Evolutionary conservation across 768 basidiomycete species (phyloP).

Genomic region (Auricularia auricula-judae): DNA sequence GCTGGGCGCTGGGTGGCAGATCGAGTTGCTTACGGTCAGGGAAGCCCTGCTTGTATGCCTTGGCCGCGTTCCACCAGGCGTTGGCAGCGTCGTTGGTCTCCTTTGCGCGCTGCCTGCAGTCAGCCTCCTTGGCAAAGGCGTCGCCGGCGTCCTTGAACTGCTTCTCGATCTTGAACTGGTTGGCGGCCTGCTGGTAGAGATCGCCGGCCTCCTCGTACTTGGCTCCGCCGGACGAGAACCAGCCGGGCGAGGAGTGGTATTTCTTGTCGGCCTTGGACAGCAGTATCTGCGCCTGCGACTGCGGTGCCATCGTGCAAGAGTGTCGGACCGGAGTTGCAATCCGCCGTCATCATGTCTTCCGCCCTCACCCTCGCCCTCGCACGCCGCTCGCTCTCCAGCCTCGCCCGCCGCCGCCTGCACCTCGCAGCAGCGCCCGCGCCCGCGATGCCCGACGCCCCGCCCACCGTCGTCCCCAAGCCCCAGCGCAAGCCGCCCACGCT

Average conservation of each 20-base stretch:
- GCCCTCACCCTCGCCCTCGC: conserved; percentile 20
- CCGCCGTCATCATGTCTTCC: neutral
- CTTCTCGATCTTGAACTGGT: conserved; percentile 87
- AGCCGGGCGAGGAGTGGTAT: conserved; percentile 50
- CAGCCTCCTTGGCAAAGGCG: conserved; percentile 86
- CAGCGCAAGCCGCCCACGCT: conserved; percentile 56
- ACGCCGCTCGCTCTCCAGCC: conserved; percentile 13
- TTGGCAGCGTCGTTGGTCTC: conserved; percentile 93
- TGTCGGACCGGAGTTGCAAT: neutral
- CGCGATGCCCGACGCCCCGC: conserved; percentile 34
- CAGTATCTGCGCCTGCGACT: conserved; percentile 65
- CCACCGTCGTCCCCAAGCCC: conserved; percentile 43
- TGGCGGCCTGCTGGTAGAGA: conserved; percentile 89
- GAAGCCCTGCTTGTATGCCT: conserved; percentile 84
- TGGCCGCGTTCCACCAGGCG: conserved; percentile 97
- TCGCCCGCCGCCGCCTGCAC: neutral
- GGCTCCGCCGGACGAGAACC: conserved; percentile 34
- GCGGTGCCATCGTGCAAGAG: conserved; percentile 44
- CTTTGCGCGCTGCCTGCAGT: conserved; percentile 80
- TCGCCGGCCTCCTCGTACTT: conserved; percentile 96
- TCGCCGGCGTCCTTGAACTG: conserved; percentile 87
- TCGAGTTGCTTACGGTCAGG: conserved; percentile 54
- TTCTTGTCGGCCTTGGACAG: conserved; percentile 92
- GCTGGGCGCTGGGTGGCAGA: conserved; percentile 6
- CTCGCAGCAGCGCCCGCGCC: neutral